Conservation (phyloP, 2,329 filamentous ascomycete genomes). For the Fusarium dlaminii region DNA sequence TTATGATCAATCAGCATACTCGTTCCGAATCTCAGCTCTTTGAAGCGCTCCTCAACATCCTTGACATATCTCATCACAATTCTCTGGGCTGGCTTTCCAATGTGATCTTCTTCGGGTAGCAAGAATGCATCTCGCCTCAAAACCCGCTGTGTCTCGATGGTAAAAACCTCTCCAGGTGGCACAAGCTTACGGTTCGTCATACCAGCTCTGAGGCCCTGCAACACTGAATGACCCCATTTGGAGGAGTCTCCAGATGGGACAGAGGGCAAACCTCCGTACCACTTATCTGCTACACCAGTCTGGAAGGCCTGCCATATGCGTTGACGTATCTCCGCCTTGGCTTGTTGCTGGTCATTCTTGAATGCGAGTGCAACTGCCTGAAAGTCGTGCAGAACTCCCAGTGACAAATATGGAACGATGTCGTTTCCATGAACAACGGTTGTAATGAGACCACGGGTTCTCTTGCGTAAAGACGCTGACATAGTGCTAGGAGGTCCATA, state of each 20-base stretch:
- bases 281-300: slow-evolving; percentile 68
- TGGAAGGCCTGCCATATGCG: slow-evolving; percentile 73
- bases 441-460: slow-evolving; percentile 78
- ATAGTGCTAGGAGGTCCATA: slow-evolving; percentile 80
- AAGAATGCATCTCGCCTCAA: slow-evolving; percentile 73
- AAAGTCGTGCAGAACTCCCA: slow-evolving; percentile 79
- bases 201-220: slow-evolving; percentile 71
- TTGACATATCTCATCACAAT: slow-evolving; percentile 76
- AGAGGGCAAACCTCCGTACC: slow-evolving; percentile 59
- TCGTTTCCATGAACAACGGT: slow-evolving; percentile 78
- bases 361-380: slow-evolving; percentile 77
- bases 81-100: slow-evolving; percentile 73
- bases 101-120: slow-evolving; percentile 54
- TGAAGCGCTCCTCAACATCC: slow-evolving; percentile 75
- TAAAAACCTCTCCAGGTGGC: slow-evolving; percentile 80
- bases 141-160: slow-evolving; percentile 74
- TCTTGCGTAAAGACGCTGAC: slow-evolving; percentile 73
- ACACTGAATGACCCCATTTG: slow-evolving; percentile 73
- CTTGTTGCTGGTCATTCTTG: slow-evolving; percentile 74
- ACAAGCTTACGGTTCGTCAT: slow-evolving; percentile 77
- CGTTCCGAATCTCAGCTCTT: slow-evolving; percentile 75
- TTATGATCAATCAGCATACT: slow-evolving; percentile 82
- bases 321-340: slow-evolving; percentile 72
- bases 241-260: slow-evolving; percentile 64
- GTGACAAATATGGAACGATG: slow-evolving; percentile 76